Percentiles rank a stretch among this genome's conserved stretches.
phyloP scores from a whole-genome alignment of 2,329 filamentous ascomycete species.

The Pseudopithomyces maydicus region DNA sequence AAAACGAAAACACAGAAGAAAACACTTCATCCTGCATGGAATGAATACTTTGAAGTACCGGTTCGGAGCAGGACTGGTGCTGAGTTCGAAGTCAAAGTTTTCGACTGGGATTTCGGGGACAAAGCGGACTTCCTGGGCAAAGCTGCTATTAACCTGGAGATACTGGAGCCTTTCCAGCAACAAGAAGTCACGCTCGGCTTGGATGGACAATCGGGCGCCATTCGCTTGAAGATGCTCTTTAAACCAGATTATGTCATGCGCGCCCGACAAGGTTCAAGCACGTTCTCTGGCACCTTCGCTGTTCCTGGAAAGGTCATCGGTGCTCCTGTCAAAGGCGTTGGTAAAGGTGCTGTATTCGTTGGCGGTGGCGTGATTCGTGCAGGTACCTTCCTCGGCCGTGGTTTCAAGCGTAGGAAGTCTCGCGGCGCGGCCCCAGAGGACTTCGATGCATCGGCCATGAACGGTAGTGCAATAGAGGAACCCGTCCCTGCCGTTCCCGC shows the following conservation, averaged over 20 bases:
- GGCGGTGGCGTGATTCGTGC: constrained; percentile 85
- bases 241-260: constrained; percentile 89
- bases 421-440: constrained; percentile 52
- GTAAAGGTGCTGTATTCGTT: constrained; percentile 72
- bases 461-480: constrained; percentile 37
- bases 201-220: constrained; percentile 85
- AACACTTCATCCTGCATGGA: constrained; percentile 92
- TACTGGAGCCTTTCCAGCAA: constrained; percentile 82
- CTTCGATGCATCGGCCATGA: constrained; percentile 50
- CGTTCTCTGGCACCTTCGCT: constrained; percentile 89
- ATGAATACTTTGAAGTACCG: constrained; percentile 88
- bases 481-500: constrained; percentile 22
- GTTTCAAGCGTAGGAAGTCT: constrained; percentile 75
- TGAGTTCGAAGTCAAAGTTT: constrained; percentile 81
- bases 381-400: constrained; percentile 86
- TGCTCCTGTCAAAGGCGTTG: constrained; percentile 91
- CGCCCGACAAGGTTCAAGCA: constrained; percentile 85
- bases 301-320: constrained; percentile 89
- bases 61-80: constrained; percentile 84
- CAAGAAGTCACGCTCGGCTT: constrained; percentile 76
- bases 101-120: constrained; percentile 96
- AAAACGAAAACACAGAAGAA: constrained; percentile 98
- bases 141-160: constrained; percentile 74
- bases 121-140: constrained; percentile 89
- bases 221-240: constrained; percentile 87